A percentile compares a stretch with the other conserved stretches of the same genome.
These are phyloP conservation scores for Aspergillus sp. DNA, from an alignment of 2,329 filamentous ascomycete species.

Conservation along the genomic window DNA sequence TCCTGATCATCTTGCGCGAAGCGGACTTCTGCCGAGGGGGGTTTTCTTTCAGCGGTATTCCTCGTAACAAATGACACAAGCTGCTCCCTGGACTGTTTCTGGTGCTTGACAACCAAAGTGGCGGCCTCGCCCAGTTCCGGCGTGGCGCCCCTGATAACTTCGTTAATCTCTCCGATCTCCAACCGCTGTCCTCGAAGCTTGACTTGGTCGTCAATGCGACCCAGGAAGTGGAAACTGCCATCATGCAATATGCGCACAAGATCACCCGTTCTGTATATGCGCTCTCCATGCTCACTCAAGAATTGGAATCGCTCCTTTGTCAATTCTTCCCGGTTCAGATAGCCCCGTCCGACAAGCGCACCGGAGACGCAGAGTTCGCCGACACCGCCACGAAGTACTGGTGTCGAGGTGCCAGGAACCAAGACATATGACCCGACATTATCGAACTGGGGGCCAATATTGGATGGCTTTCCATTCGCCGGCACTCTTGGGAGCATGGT, in stretches of 20 bases:
- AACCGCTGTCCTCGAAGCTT: conserved; percentile 76
- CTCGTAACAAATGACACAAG: conserved; percentile 20
- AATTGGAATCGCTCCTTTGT: conserved; percentile 12
- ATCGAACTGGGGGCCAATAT: conserved; percentile 21
- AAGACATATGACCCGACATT: conserved; percentile 19
- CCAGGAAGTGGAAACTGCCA: conserved; percentile 62
- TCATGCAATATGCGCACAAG: conserved; percentile 68
- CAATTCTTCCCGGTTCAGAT: conserved; percentile 19
- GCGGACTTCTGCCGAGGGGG: conserved; percentile 7
- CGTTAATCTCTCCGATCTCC: conserved; percentile 62
- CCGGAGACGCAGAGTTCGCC: conserved; percentile 23
- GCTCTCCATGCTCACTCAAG: conserved; percentile 10
- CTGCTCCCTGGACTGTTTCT: conserved; percentile 16
- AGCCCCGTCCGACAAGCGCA: conserved; percentile 19
- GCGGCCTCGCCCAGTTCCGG: conserved; percentile 15
- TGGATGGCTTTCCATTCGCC: conserved; percentile 16
- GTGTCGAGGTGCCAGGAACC: conserved; percentile 14
- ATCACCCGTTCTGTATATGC: conserved; percentile 73
- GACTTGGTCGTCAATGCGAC: conserved; percentile 69
- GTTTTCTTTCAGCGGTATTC: neutral
- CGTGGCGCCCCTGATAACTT: conserved; percentile 19
- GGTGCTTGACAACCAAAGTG: conserved; percentile 21
- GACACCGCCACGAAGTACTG: conserved; percentile 16
- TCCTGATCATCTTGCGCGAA: conserved; percentile 6
- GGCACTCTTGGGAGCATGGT: conserved; percentile 41